These are phyloP conservation scores for Alternaria sp. DNA, from an alignment of 2,329 filamentous ascomycete genomes.

Conservation along the genomic window DNA sequence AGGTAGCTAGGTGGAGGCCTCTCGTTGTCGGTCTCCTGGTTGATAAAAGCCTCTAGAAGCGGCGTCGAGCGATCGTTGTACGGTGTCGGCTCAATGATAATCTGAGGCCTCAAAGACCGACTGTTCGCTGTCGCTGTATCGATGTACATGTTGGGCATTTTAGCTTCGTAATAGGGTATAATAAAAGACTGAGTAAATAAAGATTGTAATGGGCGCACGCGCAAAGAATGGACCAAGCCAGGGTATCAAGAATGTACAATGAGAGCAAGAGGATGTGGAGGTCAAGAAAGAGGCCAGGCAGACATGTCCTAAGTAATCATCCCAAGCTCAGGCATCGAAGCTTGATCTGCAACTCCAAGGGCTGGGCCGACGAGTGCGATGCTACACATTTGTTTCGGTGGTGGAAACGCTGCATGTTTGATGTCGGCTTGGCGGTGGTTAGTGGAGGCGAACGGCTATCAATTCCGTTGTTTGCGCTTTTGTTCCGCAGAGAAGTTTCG, in stretches of 20 bases:
- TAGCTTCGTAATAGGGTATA: neutral
- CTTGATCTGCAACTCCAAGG: slow-evolving; percentile 21
- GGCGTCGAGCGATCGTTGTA: slow-evolving; percentile 33
- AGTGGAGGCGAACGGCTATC: neutral
- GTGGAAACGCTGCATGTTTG: slow-evolving; percentile 38
- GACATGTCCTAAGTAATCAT: slow-evolving; percentile 18
- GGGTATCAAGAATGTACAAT: slow-evolving; percentile 10
- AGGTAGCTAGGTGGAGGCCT: slow-evolving; percentile 40
- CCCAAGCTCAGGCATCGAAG: slow-evolving; percentile 20
- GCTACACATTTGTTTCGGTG: slow-evolving; percentile 39
- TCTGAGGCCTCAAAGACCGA: slow-evolving; percentile 28
- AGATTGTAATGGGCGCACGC: slow-evolving; percentile 6
- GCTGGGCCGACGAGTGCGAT: slow-evolving; percentile 15
- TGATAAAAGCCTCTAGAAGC: slow-evolving; percentile 36
- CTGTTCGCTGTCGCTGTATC: slow-evolving; percentile 45
- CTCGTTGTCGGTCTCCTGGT: slow-evolving; percentile 24
- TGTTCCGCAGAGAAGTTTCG: neutral
- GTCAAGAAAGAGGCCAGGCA: slow-evolving; percentile 23
- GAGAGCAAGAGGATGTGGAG: slow-evolving; percentile 7
- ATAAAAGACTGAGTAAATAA: slow-evolving; percentile 3
- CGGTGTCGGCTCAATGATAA: slow-evolving; percentile 24
- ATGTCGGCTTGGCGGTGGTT: slow-evolving; percentile 21
- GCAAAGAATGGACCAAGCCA: slow-evolving; percentile 2
- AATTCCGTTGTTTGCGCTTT: neutral
- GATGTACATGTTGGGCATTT: slow-evolving; percentile 38